Evolutionary conservation across 73 alveolate species (phyloP).

Genomic region (Breviolum minutum): DNA sequence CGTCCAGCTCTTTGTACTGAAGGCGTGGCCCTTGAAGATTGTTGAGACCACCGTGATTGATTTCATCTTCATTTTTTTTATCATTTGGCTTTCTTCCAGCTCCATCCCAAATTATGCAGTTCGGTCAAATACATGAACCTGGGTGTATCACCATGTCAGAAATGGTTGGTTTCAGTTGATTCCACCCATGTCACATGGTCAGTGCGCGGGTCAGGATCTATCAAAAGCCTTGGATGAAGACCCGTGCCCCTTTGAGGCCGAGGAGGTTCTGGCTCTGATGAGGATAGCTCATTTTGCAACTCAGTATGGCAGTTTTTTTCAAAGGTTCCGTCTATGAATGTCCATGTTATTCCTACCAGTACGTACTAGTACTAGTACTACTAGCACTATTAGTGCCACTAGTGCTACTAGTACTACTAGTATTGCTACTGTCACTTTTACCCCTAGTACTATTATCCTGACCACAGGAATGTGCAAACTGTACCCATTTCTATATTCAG

Average conservation of each 20-base stretch:
- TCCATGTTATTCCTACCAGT: no score
- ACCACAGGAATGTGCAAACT: no score
- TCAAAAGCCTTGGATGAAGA: conserved; percentile 67
- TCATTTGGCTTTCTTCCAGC: neutral
- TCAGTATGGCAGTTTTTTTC: neutral
- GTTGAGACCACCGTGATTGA: neutral
- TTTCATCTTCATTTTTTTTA: no score
- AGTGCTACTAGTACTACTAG: no score
- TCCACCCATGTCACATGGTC: neutral
- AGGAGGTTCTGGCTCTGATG: conserved; percentile 78
- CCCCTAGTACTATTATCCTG: no score
- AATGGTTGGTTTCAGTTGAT: neutral
- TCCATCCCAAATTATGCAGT: neutral
- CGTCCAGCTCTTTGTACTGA: conserved; percentile 64
- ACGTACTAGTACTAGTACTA: no score
- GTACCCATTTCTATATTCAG: no score
- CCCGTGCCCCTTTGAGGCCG: conserved; percentile 77
- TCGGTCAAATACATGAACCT: neutral
- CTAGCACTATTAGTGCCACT: no score
- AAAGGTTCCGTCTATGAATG: neutral
- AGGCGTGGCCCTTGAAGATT: conserved; percentile 4
- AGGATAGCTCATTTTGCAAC: conserved; percentile 55
- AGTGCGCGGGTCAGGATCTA: conserved; percentile 10
- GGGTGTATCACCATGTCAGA: neutral
- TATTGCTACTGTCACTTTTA: no score